Percentiles rank a stretch among this genome's conserved stretches.
Evolutionary conservation across 2,329 filamentous ascomycete species (phyloP).

Genomic region (Colletotrichum caudatum): DNA sequence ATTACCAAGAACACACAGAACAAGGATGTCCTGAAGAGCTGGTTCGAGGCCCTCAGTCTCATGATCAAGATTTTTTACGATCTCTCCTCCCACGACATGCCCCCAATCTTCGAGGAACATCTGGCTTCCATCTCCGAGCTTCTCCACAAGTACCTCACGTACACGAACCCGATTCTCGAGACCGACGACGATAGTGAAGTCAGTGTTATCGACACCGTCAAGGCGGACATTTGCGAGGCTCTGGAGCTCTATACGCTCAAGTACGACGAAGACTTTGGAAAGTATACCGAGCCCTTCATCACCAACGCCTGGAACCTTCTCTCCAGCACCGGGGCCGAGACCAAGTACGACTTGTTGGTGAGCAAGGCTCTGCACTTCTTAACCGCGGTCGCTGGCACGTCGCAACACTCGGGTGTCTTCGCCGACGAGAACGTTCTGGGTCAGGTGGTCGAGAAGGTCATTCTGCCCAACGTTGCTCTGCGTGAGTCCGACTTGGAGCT

Average conservation of each 20-base stretch:
- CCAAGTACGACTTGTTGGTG: constrained; percentile 93
- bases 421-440: constrained; percentile 82
- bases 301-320: constrained; percentile 91
- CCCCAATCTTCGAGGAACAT: constrained; percentile 93
- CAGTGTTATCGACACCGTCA: constrained; percentile 85
- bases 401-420: constrained; percentile 85
- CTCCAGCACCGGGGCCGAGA: constrained; percentile 86
- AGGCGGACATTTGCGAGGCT: constrained; percentile 92
- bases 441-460: constrained; percentile 95
- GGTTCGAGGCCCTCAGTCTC: constrained; percentile 88
- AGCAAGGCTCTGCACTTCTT: constrained; percentile 96
- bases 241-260: constrained; percentile 93
- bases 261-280: constrained; percentile 92
- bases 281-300: constrained; percentile 85
- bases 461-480: constrained; percentile 90
- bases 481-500: constrained; percentile 94
- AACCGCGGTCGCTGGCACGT: constrained; percentile 85
- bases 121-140: constrained; percentile 80
- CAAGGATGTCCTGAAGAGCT: constrained; percentile 78
- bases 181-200: constrained; percentile 92
- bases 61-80: constrained; percentile 95
- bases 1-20: constrained; percentile 83
- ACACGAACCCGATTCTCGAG: constrained; percentile 84
- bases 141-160: constrained; percentile 92
- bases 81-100: constrained; percentile 96